These are phyloP conservation scores for Talaromyces rugulosus DNA, from an alignment of 2,329 filamentous ascomycete genomes.

Conservation along the genomic window DNA sequence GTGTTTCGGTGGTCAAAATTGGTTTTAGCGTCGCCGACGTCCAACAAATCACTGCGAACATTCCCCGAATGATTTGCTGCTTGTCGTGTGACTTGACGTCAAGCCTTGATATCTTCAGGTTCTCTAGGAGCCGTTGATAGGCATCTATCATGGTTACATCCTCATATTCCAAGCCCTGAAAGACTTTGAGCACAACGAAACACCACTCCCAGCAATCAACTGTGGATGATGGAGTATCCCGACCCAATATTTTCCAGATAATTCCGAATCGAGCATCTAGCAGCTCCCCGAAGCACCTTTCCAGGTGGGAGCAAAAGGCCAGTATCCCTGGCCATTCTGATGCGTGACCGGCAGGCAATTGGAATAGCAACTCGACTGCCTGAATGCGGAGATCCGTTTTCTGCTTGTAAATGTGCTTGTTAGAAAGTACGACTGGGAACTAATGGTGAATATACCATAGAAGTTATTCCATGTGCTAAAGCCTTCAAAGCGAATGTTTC, in stretches of 20 bases:
- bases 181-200: neutral
- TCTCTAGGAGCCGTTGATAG: neutral
- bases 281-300: neutral
- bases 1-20: neutral
- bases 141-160: neutral
- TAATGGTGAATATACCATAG: neutral
- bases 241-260: neutral
- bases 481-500: neutral
- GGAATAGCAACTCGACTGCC: constrained; percentile 1
- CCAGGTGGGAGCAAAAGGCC: constrained; percentile 1
- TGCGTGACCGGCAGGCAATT: neutral
- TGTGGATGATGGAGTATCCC: neutral
- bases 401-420: neutral
- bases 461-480: neutral
- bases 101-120: neutral
- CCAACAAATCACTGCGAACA: neutral
- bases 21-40: neutral
- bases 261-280: neutral
- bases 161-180: neutral
- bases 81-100: neutral
- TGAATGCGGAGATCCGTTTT: neutral
- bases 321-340: constrained; percentile 1
- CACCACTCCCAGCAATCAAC: neutral
- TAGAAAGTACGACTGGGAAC: neutral
- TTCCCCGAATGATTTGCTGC: neutral